Evolutionary conservation across 2,329 filamentous ascomycete species (phyloP).

Genomic region (Colletotrichum graminicola): DNA sequence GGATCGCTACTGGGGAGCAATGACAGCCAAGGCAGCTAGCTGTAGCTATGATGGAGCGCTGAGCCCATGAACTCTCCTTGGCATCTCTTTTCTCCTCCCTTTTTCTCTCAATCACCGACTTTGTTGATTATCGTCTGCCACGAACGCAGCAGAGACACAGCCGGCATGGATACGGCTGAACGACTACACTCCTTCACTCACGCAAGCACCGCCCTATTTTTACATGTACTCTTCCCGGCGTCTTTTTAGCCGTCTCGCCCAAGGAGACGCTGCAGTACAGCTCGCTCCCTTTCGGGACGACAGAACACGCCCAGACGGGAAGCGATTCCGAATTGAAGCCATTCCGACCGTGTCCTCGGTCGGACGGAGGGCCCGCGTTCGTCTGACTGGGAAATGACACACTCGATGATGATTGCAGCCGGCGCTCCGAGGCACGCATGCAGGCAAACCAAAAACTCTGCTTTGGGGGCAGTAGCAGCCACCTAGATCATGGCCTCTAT

Average conservation of each 20-base stretch:
- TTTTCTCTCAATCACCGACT: neutral
- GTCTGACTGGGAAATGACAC: neutral
- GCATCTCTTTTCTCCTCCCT: neutral
- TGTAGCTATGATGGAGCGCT: slow-evolving; percentile 19
- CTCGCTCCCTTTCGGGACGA: neutral
- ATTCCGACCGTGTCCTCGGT: slow-evolving; percentile 6
- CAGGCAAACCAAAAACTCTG: neutral
- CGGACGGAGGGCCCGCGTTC: slow-evolving; percentile 3
- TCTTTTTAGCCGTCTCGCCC: slow-evolving; percentile 2
- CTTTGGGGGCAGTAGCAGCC: neutral
- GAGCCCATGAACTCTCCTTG: neutral
- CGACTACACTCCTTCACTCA: neutral
- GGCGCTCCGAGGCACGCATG: neutral
- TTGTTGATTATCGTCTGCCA: neutral
- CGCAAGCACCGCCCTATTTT: neutral
- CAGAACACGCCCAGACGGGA: slow-evolving; percentile 5
- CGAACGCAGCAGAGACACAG: neutral
- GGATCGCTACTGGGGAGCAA: slow-evolving; percentile 27
- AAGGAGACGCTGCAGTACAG: neutral
- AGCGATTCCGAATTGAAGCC: slow-evolving; percentile 8
- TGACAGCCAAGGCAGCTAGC: slow-evolving; percentile 17
- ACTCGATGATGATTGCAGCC: neutral
- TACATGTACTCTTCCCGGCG: neutral
- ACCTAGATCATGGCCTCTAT: neutral
- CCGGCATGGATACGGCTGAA: too few relatives aligned